Base-by-base conservation (phyloP, 2,329 filamentous ascomycete genomes). In the Phialophora verrucosa region DNA sequence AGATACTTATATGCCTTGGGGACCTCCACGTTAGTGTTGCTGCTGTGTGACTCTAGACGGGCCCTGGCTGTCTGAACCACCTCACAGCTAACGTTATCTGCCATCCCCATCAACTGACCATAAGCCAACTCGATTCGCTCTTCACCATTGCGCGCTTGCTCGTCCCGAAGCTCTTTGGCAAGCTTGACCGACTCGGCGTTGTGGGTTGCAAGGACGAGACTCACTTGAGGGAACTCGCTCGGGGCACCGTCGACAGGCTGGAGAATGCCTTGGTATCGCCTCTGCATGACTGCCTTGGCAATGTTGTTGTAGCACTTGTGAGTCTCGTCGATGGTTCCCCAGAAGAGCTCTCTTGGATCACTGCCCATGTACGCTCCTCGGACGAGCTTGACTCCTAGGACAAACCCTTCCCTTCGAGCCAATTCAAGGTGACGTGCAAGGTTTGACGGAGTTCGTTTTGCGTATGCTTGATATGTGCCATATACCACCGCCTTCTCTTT, bases 141-240 rank as follows among this genome's bases (percentile, higher is more conserved):
- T 67, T 82, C 67, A 49, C 77, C 74, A 3, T 74, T 74, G 51
- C 73, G 70, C 31, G 78, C 71, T 58, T 86, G 84, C 23, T 78
- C 70, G 53, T 81, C 79, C 59, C 84, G 83, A 10, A 86, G 77
- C 6, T 76, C 73, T 63, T 83, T 81, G 0, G 85, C 85, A 42
- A 80, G 79, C 38, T 79, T 71, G 8, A 96, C 89, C 3, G 90
- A 91, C 49, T 85, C 85, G 57, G 86, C 85, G 75, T 97, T 97
- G 80, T 97, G 93, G 1, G 90, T 91, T 6, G 93, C 93, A 17
- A 97, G 83, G 27, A 96, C 87, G 27, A 96, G 78, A 68, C 84
- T 80, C 8, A 89, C 83, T 1, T 76, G 76, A 0, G 89, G 89
- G 74, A 89, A 90, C 58, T 66, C 74, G 25, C 76, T 64, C 2